Conservation (phyloP, 345 rosid genomes). For the Turritis glabra region DNA sequence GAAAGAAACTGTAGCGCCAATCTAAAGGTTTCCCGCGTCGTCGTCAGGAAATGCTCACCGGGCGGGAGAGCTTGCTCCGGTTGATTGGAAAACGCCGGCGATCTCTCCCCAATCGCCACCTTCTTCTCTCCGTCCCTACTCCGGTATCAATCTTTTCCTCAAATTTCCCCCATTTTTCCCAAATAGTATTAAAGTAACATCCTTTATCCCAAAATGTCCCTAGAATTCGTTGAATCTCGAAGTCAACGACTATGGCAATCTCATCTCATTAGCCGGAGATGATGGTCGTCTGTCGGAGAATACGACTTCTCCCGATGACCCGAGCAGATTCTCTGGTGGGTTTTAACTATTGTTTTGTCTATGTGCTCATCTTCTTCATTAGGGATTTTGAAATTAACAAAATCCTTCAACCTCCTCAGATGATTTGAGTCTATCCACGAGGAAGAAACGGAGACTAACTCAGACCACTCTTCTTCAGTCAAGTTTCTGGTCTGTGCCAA, state of each 20-base stretch:
- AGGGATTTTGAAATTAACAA: conserved; percentile 6
- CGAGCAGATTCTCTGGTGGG: conserved; percentile 45
- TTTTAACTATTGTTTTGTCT: conserved; percentile 15
- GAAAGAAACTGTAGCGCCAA: neutral
- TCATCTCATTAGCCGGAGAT: conserved; percentile 7
- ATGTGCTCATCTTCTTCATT: neutral
- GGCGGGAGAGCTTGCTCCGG: conserved; percentile 69
- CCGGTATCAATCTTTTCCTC: conserved; percentile 37
- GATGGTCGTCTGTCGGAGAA: neutral
- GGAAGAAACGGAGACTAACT: conserved; percentile 69
- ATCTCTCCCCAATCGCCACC: conserved; percentile 59
- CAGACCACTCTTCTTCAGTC: conserved; percentile 80
- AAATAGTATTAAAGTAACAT: neutral
- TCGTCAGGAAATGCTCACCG: conserved; percentile 55
- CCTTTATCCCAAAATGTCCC: neutral
- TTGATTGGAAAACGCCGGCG: conserved; percentile 78
- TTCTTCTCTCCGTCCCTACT: conserved; percentile 48
- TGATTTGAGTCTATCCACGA: conserved; percentile 55
- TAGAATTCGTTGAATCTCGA: conserved; percentile 51
- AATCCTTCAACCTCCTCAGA: conserved; percentile 20
- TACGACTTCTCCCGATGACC: conserved; percentile 55
- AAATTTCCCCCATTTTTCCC: neutral
- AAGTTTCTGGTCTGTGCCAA: conserved; percentile 46
- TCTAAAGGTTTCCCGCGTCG: conserved; percentile 35
- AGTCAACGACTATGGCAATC: conserved; percentile 29